Conservation (phyloP, 116 monocot genomes). For the Papilionanthe hybrid region DNA sequence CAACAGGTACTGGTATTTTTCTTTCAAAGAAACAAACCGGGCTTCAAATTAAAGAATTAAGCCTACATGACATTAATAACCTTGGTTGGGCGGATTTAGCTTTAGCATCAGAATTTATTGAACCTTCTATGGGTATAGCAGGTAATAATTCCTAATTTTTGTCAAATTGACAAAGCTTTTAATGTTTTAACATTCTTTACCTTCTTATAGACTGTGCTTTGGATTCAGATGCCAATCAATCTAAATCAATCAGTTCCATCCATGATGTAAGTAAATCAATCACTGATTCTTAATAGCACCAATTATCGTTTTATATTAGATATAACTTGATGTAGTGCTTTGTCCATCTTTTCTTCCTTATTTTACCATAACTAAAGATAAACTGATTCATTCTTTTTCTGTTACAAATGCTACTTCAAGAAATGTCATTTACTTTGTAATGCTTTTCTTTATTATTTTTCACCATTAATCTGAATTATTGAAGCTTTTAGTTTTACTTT, state of each 20-base stretch:
- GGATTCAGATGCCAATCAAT: slow-evolving; percentile 12
- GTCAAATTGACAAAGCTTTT: neutral
- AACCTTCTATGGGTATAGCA: slow-evolving; percentile 16
- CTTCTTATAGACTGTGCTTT: slow-evolving; percentile 27
- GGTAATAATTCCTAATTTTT: slow-evolving; percentile 11
- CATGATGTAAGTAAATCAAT: slow-evolving; percentile 27
- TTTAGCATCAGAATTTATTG: slow-evolving; percentile 21
- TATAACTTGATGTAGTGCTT: neutral
- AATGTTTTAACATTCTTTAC: slow-evolving; percentile 5
- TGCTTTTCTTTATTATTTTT: neutral
- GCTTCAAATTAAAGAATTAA: slow-evolving; percentile 27
- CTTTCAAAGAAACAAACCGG: slow-evolving; percentile 17
- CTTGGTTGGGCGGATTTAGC: slow-evolving; percentile 63
- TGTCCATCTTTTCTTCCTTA: neutral
- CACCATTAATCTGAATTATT: neutral
- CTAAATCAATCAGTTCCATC: slow-evolving; percentile 9
- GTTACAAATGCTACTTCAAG: neutral
- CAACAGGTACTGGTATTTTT: slow-evolving; percentile 30
- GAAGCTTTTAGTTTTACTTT: neutral
- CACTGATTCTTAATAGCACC: neutral
- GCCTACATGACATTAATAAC: slow-evolving; percentile 45
- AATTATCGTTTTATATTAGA: neutral
- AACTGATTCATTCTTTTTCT: neutral
- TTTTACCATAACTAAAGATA: neutral
- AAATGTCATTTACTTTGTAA: neutral